A percentile compares a stretch with the other conserved stretches of the same genome.
phyloP scores from a whole-genome alignment of 805 yeast species.

The Starmerella etchellsii region DNA sequence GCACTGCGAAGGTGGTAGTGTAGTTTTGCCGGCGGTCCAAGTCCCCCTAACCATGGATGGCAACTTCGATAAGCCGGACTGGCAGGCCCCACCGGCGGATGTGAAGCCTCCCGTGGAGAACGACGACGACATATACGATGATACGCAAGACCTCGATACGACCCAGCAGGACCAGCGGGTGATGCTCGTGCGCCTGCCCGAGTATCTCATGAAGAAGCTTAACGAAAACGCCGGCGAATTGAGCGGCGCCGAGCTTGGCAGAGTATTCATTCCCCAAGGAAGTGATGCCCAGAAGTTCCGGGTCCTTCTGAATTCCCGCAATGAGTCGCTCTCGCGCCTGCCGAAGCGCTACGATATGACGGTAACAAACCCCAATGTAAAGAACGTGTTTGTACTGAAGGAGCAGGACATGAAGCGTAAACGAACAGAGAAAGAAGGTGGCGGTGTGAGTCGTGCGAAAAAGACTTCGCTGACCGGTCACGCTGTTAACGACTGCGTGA shows the following conservation, averaged over 20 bases:
- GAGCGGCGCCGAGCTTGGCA: conserved; percentile 64
- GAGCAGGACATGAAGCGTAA: conserved; percentile 57
- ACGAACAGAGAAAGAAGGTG: conserved; percentile 19
- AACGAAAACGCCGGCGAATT: conserved; percentile 40
- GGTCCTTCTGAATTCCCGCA: conserved; percentile 27
- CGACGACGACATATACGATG: conserved; percentile 38
- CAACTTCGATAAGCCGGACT: background rate
- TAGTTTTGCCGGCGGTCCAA: too few species aligned
- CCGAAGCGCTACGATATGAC: conserved; percentile 79
- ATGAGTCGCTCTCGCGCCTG: conserved; percentile 38
- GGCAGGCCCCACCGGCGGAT: background rate
- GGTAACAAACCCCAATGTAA: conserved; percentile 64
- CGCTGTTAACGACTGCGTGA: conserved; percentile 82
- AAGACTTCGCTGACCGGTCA: conserved; percentile 79
- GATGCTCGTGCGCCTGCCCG: conserved; percentile 87
- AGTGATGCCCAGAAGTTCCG: conserved; percentile 25
- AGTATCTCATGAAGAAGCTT: conserved; percentile 76
- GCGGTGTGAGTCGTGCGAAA: conserved; percentile 27
- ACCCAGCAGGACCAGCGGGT: conserved; percentile 52
- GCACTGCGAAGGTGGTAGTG: too few species aligned
- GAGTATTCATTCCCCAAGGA: conserved; percentile 48
- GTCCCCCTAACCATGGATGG: background rate
- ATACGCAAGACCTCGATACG: conserved; percentile 66
- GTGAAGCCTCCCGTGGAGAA: conserved; percentile 6
- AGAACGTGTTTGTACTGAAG: conserved; percentile 74